These are phyloP conservation scores for Chytridium lagenaria DNA, from an alignment of 371 early-diverging fungal species.

Conservation along the genomic window DNA sequence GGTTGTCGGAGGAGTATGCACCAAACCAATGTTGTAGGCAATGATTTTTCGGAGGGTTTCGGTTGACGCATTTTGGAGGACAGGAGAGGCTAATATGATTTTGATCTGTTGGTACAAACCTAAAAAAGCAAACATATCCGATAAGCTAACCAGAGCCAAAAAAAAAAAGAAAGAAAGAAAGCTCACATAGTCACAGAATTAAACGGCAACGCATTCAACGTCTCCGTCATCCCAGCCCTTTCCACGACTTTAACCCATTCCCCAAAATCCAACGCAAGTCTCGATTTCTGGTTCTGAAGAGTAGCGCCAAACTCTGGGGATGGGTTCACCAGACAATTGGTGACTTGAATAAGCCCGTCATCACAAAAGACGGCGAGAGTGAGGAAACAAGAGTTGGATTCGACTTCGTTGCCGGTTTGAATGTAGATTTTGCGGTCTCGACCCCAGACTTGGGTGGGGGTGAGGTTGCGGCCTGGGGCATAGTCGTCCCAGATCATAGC, in stretches of 20 bases:
- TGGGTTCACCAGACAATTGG: slow-evolving; percentile 1
- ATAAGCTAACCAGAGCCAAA: not conserved
- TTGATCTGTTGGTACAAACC: not conserved
- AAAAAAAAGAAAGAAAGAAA: not conserved
- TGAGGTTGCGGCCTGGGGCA: not conserved
- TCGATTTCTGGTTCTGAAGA: not conserved
- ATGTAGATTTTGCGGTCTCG: not conserved
- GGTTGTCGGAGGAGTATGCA: not conserved
- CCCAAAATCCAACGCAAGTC: not conserved
- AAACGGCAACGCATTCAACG: not conserved
- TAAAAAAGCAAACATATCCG: not conserved
- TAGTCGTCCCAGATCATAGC: slow-evolving; percentile 15
- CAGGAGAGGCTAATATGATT: not conserved
- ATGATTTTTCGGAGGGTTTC: not conserved
- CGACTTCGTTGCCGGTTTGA: not conserved
- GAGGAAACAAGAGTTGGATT: slow-evolving; percentile 3
- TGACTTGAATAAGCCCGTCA: slow-evolving; percentile 7
- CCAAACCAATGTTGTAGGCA: slow-evolving; percentile 1
- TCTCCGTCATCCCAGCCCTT: not conserved
- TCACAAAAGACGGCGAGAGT: slow-evolving; percentile 8
- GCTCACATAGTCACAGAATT: not conserved
- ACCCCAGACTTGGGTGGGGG: not conserved
- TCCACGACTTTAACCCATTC: not conserved
- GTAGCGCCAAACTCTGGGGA: not conserved
- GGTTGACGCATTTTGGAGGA: not conserved